These are phyloP conservation scores for Conoideocrella luteorostrata DNA, from an alignment of 2,329 filamentous ascomycete species.

Conservation along the genomic window DNA sequence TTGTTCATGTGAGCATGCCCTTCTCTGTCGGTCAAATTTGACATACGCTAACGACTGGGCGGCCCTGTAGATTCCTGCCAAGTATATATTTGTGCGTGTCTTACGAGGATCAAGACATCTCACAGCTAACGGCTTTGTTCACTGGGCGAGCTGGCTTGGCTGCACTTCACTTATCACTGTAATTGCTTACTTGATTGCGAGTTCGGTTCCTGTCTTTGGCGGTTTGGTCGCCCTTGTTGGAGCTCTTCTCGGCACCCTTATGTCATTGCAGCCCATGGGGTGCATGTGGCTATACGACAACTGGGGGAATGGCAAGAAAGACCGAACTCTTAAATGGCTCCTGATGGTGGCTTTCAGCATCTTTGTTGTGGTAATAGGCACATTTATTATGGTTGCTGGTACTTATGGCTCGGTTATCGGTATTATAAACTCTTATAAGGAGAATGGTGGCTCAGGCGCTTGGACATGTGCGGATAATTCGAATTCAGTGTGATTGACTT, in stretches of 20 bases:
- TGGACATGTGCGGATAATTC: slow-evolving; percentile 37
- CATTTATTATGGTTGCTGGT: not conserved
- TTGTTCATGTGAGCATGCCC: slow-evolving; percentile 19
- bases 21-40: too few species aligned
- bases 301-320: slow-evolving; percentile 7
- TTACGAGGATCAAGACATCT: slow-evolving; percentile 23
- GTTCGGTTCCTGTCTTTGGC: slow-evolving; percentile 21
- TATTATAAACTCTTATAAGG: slow-evolving; percentile 21
- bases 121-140: slow-evolving; percentile 16
- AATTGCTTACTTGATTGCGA: slow-evolving; percentile 17
- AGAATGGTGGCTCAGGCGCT: slow-evolving; percentile 25
- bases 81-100: slow-evolving; percentile 24
- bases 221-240: slow-evolving; percentile 20
- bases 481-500: slow-evolving; percentile 14
- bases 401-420: not conserved
- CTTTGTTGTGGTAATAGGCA: slow-evolving; percentile 11
- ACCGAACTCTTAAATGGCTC: too few species aligned
- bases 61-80: too few species aligned
- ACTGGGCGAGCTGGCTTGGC: slow-evolving; percentile 24
- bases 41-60: too few species aligned
- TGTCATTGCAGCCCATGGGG: slow-evolving; percentile 18
- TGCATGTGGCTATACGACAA: slow-evolving; percentile 20
- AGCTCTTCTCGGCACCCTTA: slow-evolving; percentile 18
- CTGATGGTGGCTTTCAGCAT: slow-evolving; percentile 12
- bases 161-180: slow-evolving; percentile 14